phyloP scores from a whole-genome alignment of 2,329 filamentous ascomycete species.

The Apiospora arundinis region DNA sequence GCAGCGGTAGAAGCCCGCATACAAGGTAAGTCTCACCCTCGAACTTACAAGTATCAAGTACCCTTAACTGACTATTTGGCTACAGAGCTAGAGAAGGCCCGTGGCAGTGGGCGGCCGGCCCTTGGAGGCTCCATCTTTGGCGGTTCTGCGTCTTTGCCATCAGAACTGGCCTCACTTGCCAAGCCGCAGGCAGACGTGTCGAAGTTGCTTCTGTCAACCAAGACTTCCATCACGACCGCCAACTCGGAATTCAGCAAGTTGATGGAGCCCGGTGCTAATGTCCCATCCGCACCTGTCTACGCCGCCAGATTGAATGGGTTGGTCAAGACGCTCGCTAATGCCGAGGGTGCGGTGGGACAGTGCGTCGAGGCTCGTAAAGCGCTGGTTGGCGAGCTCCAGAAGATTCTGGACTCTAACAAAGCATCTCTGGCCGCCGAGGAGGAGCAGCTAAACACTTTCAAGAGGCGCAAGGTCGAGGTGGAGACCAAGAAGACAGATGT shows the following conservation, averaged over 20 bases:
- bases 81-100: slow-evolving; percentile 67
- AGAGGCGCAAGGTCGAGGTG: slow-evolving; percentile 71
- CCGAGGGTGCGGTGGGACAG: slow-evolving; percentile 87
- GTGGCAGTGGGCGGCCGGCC: slow-evolving; percentile 57
- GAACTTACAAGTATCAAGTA: slow-evolving; percentile 54
- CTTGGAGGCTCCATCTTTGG: slow-evolving; percentile 73
- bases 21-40: slow-evolving; percentile 63
- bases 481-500: slow-evolving; percentile 87
- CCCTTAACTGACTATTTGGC: slow-evolving; percentile 28
- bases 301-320: slow-evolving; percentile 88
- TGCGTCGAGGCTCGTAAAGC: slow-evolving; percentile 84
- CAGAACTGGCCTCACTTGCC: slow-evolving; percentile 79
- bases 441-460: slow-evolving; percentile 66
- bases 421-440: slow-evolving; percentile 74
- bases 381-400: slow-evolving; percentile 82
- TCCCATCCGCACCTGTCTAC: slow-evolving; percentile 86
- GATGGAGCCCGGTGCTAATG: slow-evolving; percentile 70
- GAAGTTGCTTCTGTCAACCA: slow-evolving; percentile 74
- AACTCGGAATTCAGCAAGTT: slow-evolving; percentile 86
- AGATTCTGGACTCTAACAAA: slow-evolving; percentile 77
- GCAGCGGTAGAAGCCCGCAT: slow-evolving; percentile 80
- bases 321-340: slow-evolving; percentile 86
- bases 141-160: slow-evolving; percentile 65
- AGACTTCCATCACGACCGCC: slow-evolving; percentile 71
- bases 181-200: slow-evolving; percentile 74